phyloP scores from a whole-genome alignment of 1,284 basidiomycete genomes.

The Apiotrichum laibachii region DNA sequence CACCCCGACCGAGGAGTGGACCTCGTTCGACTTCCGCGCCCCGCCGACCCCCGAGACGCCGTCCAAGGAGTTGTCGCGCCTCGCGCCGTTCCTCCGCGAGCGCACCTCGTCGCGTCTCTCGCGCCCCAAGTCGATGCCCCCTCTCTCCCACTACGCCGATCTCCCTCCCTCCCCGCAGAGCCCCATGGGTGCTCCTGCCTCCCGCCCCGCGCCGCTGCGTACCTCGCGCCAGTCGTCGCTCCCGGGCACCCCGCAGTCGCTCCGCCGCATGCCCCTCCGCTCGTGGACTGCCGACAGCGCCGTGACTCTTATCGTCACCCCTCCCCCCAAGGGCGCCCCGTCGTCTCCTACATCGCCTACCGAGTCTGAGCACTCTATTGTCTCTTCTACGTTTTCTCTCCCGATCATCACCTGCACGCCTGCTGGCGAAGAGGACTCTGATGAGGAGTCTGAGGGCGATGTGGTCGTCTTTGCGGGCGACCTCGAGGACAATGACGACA shows the following conservation, averaged over 20 bases:
- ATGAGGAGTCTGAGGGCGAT: slow-evolving; percentile 35
- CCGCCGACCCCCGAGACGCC: slow-evolving; percentile 14
- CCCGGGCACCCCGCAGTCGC: slow-evolving; percentile 7
- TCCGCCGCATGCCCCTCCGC: background rate
- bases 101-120: slow-evolving; percentile 33
- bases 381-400: slow-evolving; percentile 31
- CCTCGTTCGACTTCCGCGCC: slow-evolving; percentile 14
- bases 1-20: slow-evolving; percentile 41
- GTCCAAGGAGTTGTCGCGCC: slow-evolving; percentile 28
- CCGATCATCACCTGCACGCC: slow-evolving; percentile 50
- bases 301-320: slow-evolving; percentile 2
- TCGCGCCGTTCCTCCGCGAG: slow-evolving; percentile 44
- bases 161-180: background rate
- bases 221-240: slow-evolving; percentile 5
- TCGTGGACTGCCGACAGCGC: slow-evolving; percentile 4
- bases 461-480: slow-evolving; percentile 25
- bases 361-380: slow-evolving; percentile 23
- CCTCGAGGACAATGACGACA: slow-evolving; percentile 6
- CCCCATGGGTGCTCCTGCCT: too few species aligned
- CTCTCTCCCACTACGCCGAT: slow-evolving; percentile 12
- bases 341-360: slow-evolving; percentile 30
- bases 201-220: background rate
- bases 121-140: slow-evolving; percentile 35
- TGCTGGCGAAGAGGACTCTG: slow-evolving; percentile 43
- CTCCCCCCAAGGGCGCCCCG: slow-evolving; percentile 9